phyloP scores from a whole-genome alignment of 768 basidiomycete genomes.

The Gyrodon lividus region DNA sequence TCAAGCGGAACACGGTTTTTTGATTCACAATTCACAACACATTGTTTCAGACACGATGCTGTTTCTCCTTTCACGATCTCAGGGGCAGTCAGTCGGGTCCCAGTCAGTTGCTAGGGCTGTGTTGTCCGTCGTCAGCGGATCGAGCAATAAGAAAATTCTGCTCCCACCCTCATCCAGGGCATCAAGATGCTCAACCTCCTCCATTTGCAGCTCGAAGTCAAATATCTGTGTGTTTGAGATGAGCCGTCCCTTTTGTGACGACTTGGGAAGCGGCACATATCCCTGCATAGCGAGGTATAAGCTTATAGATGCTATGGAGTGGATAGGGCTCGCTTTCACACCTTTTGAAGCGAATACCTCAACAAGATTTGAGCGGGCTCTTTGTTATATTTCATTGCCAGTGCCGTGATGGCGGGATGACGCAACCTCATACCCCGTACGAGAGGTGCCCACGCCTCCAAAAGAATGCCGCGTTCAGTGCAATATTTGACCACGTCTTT shows the following conservation, averaged over 20 bases:
- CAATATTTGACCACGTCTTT: conserved; percentile 58
- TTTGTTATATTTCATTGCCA: conserved; percentile 56
- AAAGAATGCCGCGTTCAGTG: conserved; percentile 51
- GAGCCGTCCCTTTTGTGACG: conserved; percentile 52
- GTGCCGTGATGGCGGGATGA: conserved; percentile 47
- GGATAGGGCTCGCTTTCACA: conserved; percentile 18
- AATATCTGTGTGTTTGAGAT: conserved; percentile 59
- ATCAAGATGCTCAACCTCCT: conserved; percentile 53
- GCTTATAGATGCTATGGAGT: background rate
- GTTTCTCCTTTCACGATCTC: conserved; percentile 1
- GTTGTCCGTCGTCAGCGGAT: conserved; percentile 2
- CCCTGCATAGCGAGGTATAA: conserved; percentile 2
- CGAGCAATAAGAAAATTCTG: background rate
- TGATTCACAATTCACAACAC: conserved; percentile 1
- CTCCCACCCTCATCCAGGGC: conserved; percentile 50
- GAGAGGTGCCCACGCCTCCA: conserved; percentile 48
- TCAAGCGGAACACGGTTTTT: background rate
- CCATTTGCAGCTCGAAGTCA: conserved; percentile 53
- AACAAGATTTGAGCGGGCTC: conserved; percentile 59
- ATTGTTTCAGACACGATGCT: background rate
- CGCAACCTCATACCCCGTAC: conserved; percentile 56
- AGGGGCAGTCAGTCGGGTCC: conserved; percentile 11
- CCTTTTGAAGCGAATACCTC: conserved; percentile 65
- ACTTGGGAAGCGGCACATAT: conserved; percentile 67
- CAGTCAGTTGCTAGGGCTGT: conserved; percentile 5